Percentiles rank a stretch among this genome's conserved stretches.
These are phyloP conservation scores for Hyaloscypha finlandica DNA, from an alignment of 495 filamentous ascomycete genomes.

Conservation along the genomic window DNA sequence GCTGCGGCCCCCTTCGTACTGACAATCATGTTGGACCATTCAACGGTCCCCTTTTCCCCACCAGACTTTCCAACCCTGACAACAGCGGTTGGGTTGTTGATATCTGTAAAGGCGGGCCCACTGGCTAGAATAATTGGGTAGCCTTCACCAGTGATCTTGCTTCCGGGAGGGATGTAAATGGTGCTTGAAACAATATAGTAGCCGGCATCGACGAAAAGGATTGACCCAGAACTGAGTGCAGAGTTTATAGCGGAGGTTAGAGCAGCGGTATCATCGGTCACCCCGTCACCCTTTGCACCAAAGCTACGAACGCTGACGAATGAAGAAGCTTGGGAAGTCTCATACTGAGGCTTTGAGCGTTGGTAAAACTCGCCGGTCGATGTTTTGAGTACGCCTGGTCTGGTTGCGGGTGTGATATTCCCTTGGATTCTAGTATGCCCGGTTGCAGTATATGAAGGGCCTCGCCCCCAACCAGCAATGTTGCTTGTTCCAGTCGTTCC, in stretches of 20 bases:
- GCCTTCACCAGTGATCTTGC: conserved; percentile 49
- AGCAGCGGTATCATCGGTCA: conserved; percentile 64
- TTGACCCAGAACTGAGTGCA: conserved; percentile 37
- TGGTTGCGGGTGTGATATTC: not conserved
- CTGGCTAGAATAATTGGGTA: conserved; percentile 51
- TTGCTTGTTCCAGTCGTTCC: conserved; percentile 57
- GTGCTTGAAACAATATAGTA: conserved; percentile 52
- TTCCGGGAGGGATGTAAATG: conserved; percentile 57
- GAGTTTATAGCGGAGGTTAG: conserved; percentile 43
- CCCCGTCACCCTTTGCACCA: conserved; percentile 70
- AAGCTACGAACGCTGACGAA: conserved; percentile 61
- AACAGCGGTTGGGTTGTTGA: conserved; percentile 50
- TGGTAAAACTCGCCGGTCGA: not conserved
- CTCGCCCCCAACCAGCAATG: conserved; percentile 53
- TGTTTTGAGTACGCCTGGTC: not conserved
- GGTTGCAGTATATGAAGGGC: conserved; percentile 45
- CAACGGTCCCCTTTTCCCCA: conserved; percentile 52
- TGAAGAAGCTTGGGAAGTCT: conserved; percentile 44
- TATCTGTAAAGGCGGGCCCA: conserved; percentile 52
- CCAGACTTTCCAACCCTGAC: conserved; percentile 53
- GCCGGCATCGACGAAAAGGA: conserved; percentile 41
- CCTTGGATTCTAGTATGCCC: conserved; percentile 35
- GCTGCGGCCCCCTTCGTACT: conserved; percentile 47
- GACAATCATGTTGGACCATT: conserved; percentile 60
- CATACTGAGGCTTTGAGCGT: conserved; percentile 60